Base-by-base conservation (phyloP, 2,329 filamentous ascomycete genomes). In the Stenocarpella maydis region DNA sequence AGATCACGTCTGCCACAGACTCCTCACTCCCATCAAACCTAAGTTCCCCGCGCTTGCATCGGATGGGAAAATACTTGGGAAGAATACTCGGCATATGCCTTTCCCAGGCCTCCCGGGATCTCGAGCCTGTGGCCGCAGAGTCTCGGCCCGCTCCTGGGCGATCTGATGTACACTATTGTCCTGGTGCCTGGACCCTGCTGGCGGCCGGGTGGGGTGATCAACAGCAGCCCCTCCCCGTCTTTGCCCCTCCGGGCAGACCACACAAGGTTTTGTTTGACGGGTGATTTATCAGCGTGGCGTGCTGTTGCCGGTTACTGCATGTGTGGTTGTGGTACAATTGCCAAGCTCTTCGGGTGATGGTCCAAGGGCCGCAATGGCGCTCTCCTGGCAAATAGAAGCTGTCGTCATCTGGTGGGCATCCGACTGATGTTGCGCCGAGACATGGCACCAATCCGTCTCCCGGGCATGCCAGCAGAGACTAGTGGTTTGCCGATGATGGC, bases 121-220 rank as follows among this genome's bases (percentile, higher is more conserved):
- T 21, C 28, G 28, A 49, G n/a, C 28, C n/a, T 49, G 28, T 28
- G 41, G 28, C 28, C 28, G 19, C 58, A 49, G 24, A 49, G 9
- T 63, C 14, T 63, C 58, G 58, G 43, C 41, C 58, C 58, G 58
- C 58, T 4, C 58, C 58, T 61, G 26, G 41, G 43, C 41, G 58
- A 61, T 61, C 58, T 47, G 58, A 61, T 61, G 41, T 49, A n/a
- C n/a, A n/a, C n/a, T n/a, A 34, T 37, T 41, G 58, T 34, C 28
- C 28, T 47, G 58, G 58, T 63, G 58, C 58, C 58, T 63, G 58
- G 58, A 63, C 58, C 58, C 58, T 49, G 58, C 41, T 63, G 41
- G 58, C 58, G 19, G 19, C 26, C 58, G 28, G n/a, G 58, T 63
- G 58, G 58, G 58, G 58, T 49, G 58, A 63, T 63, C 58, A 63